A percentile compares a stretch with the other conserved stretches of the same genome.
These are phyloP conservation scores for Ceratocystis diversiconidia DNA, from an alignment of 2,329 filamentous ascomycete species.

Conservation along the genomic window DNA sequence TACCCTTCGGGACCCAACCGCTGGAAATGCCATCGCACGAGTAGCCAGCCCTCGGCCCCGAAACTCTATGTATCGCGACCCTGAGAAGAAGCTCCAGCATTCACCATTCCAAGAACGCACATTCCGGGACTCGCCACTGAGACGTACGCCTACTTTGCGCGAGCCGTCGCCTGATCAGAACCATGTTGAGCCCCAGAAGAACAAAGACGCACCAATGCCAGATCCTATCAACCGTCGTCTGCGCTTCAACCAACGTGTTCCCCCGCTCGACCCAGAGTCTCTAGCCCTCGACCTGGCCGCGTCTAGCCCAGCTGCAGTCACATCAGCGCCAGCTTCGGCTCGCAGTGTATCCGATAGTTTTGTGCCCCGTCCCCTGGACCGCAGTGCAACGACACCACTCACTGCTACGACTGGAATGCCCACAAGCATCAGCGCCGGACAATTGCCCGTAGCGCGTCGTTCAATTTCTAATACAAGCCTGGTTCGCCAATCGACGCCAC, in stretches of 20 bases:
- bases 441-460: slow-evolving; percentile 27
- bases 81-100: slow-evolving; percentile 21
- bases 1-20: slow-evolving; percentile 9
- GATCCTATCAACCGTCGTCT: not conserved
- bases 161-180: slow-evolving; percentile 27
- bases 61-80: slow-evolving; percentile 16
- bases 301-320: not conserved
- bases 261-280: not conserved
- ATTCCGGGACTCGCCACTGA: slow-evolving; percentile 23
- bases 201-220: slow-evolving; percentile 12
- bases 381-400: slow-evolving; percentile 8
- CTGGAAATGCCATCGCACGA: slow-evolving; percentile 19
- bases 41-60: slow-evolving; percentile 14
- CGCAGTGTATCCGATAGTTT: slow-evolving; percentile 30
- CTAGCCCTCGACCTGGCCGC: not conserved
- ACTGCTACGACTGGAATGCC: not conserved
- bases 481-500: slow-evolving; percentile 38
- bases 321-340: slow-evolving; percentile 13
- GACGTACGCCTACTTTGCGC: slow-evolving; percentile 29
- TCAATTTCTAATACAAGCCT: slow-evolving; percentile 41
- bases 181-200: slow-evolving; percentile 35
- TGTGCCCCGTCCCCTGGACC: slow-evolving; percentile 11
- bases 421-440: slow-evolving; percentile 20
- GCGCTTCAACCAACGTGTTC: slow-evolving; percentile 6
- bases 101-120: slow-evolving; percentile 22